These are phyloP conservation scores for Ceratocystis papillata DNA, from an alignment of 2,329 filamentous ascomycete genomes.

Conservation along the genomic window DNA sequence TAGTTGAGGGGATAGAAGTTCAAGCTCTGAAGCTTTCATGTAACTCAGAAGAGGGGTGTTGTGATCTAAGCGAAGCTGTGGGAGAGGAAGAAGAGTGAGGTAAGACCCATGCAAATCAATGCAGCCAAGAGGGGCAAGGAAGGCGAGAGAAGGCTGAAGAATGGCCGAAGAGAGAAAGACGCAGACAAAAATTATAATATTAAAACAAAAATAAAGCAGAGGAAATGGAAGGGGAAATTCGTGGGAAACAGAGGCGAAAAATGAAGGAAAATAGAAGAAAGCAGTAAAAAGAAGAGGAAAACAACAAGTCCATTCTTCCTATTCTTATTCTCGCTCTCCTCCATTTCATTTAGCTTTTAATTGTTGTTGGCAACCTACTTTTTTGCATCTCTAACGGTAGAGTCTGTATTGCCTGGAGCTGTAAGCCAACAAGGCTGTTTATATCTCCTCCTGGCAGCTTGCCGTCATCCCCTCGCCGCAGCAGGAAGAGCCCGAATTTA, in stretches of 20 bases:
- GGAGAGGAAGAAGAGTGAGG: background rate
- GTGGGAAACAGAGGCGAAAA: background rate
- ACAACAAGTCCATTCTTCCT: background rate
- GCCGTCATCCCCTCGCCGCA: background rate
- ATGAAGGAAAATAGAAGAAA: background rate
- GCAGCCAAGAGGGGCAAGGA: slow-evolving; percentile 7
- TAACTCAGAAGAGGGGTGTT: too few relatives aligned
- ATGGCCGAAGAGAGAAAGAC: background rate
- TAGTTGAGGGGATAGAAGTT: too few relatives aligned
- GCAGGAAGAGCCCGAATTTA: background rate
- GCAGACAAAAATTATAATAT: background rate
- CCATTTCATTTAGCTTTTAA: too few relatives aligned
- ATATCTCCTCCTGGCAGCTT: background rate
- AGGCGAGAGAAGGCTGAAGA: background rate
- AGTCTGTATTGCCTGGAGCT: slow-evolving; percentile 13
- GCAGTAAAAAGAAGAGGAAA: background rate
- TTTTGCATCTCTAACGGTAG: slow-evolving; percentile 17
- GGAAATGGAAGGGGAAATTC: background rate
- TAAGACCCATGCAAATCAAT: slow-evolving; percentile 2
- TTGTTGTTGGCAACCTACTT: slow-evolving; percentile 12
- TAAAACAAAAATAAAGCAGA: too few relatives aligned
- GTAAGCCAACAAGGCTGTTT: background rate
- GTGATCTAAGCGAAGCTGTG: too few relatives aligned
- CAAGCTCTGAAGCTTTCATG: too few relatives aligned
- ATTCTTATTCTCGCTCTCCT: too few relatives aligned